Conservation (phyloP, 345 rosid genomes). For the Punica granatum region DNA sequence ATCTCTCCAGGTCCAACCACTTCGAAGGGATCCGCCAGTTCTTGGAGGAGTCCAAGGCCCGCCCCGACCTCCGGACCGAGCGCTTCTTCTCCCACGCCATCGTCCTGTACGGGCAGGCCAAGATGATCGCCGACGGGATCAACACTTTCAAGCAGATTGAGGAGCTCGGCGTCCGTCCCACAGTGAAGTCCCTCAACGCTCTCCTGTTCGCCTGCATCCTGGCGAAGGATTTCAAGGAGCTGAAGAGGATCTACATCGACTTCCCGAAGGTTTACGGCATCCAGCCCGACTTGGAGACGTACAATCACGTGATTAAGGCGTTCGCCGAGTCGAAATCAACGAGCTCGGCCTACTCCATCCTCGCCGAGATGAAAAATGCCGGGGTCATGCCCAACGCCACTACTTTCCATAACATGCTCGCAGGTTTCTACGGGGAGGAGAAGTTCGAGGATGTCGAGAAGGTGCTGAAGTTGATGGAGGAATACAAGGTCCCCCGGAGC, state of each 20-base stretch:
- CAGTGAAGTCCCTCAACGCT: slow-evolving; percentile 58
- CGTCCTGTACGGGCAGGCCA: slow-evolving; percentile 70
- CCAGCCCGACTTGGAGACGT: slow-evolving; percentile 57
- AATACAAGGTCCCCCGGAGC: slow-evolving; percentile 31
- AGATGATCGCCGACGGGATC: slow-evolving; percentile 59
- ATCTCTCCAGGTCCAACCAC: slow-evolving; percentile 41
- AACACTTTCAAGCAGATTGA: slow-evolving; percentile 46
- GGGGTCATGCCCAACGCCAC: slow-evolving; percentile 38
- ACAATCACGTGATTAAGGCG: slow-evolving; percentile 54
- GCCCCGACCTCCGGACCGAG: slow-evolving; percentile 58
- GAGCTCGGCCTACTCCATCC: slow-evolving; percentile 49
- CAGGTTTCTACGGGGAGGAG: slow-evolving; percentile 69
- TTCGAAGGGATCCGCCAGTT: slow-evolving; percentile 36
- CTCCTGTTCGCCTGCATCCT: slow-evolving; percentile 52
- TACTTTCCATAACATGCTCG: slow-evolving; percentile 43
- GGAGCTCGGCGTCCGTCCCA: slow-evolving; percentile 25
- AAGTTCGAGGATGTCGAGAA: slow-evolving; percentile 66
- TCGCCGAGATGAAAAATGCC: slow-evolving; percentile 74
- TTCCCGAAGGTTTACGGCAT: slow-evolving; percentile 44
- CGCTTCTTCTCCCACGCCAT: slow-evolving; percentile 56
- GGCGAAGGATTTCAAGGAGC: slow-evolving; percentile 50
- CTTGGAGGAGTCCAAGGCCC: slow-evolving; percentile 49
- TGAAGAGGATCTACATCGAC: slow-evolving; percentile 54
- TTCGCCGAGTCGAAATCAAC: slow-evolving; percentile 58
- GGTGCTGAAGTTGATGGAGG: slow-evolving; percentile 53